Base-by-base conservation (phyloP, 2,329 filamentous ascomycete genomes). In the Aureobasidium namibiae region DNA sequence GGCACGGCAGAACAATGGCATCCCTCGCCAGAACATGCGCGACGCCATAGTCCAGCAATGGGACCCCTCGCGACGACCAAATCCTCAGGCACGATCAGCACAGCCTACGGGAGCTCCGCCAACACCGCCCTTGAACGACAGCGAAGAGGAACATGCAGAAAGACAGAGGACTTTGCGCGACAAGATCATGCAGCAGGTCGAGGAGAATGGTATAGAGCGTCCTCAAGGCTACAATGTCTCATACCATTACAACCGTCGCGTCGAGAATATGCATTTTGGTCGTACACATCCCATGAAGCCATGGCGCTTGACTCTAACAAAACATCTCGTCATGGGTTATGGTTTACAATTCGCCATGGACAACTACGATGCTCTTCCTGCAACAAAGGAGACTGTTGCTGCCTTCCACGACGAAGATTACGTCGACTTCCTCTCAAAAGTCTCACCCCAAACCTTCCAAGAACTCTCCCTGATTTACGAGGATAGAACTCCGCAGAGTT, bases 271-370 rank as follows among this genome's bases (percentile, higher is more conserved):
- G 74, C 94, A 99, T 73, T 99, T 99, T 72, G 94, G 94, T 65
- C 88, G 90, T 75, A 92, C 90, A 10, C 94, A 99, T 77, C 94
- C 94, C 21, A 99, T 99, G 94, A 99, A 99, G 73, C 94, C 94
- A 61, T 97, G 94, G 92, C 89, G 94, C 36, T 78, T 99, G 64
- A 96, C 92, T 16, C 81, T 99, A 59, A 95, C 94, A 60, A 97
- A 99, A 73, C 90, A 94, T 67, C 83, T 99, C 48, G 90, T 99
- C 63, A 87, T 95, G 70, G 88, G 90, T 1, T 97, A 97, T 72
- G 94, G 94, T 65, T 90, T 99, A 82, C 91, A 95, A 67, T 89
- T 92, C 68, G 91, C 90, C 63, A 97, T 99, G 94, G 91, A 97
- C 74, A 87, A 92, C 64, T 96, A 95, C 74, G 82, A 90, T 54